Evolutionary conservation across 768 basidiomycete genomes (phyloP), one percentile per base, ranked within the genome.

Genomic region (Tulasnella sp.): DNA sequence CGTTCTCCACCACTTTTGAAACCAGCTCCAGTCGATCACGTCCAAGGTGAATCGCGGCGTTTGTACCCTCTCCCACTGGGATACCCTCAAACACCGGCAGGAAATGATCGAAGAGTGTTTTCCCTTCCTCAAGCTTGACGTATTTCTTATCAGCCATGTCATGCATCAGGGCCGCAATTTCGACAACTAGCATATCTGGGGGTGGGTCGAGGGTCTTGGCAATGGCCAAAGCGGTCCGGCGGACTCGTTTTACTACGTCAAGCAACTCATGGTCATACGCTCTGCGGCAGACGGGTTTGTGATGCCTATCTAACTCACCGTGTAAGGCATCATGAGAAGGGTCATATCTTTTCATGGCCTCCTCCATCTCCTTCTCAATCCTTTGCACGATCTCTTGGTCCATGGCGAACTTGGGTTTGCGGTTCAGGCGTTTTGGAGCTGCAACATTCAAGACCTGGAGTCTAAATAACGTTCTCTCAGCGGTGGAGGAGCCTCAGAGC

Each of bases 61-160:
- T n/a, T 41, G 40, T 47, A 4, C 29, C 39, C 19, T 67, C 47
- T 4, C 41, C 32, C 5, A n/a, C 65, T 26, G 40, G 1, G 34
- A 63, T 67, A 34, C 78, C 80, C 69, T 81, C 75, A 78, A 90
- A 91, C 79, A 87, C 87, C 22, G 91, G 88, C 29, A 86, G 80
- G 78, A 92, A 89, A 77, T 86, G 90, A 71, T 81, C 79, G 79
- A 86, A 87, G 6, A 89, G 86, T 77, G 90, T 86, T 19, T 84
- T 82, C 14, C 86, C 85, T 76, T 86, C 79, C 70, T 82, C 83
- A 16, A 83, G 79, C 1, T 87, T 81, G 19, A 89, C 88, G 77
- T 94, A 92, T 82, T 94, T 93, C 81, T 90, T 91, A 84, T 93
- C 91, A 39, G 92, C 82, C 47, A 94, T 84, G 79, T 96, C 94